Percentiles rank a stretch among this genome's conserved stretches.
These are phyloP conservation scores for Nakazawaea pomicola DNA, from an alignment of 805 yeast species.

Conservation along the genomic window DNA sequence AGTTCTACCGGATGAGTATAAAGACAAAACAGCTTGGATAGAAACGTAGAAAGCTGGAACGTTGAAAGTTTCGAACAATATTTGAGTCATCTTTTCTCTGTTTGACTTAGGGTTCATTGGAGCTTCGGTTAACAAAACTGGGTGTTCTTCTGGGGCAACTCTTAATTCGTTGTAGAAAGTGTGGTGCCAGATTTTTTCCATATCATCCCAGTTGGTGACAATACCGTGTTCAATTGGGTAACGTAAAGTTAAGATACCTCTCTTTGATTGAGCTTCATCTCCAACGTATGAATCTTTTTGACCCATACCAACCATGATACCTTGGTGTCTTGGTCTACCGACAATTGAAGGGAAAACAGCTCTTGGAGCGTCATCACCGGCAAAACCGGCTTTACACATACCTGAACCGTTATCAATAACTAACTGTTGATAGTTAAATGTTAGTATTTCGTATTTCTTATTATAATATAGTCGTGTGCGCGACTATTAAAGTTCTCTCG, in stretches of 20 bases:
- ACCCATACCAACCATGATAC: constrained; percentile 99
- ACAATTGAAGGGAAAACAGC: constrained; percentile 99
- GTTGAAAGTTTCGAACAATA: constrained; percentile 97
- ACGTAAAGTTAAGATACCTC: constrained; percentile 98
- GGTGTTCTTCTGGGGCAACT: constrained; percentile 99
- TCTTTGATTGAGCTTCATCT: constrained; percentile 99
- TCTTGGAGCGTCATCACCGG: constrained; percentile 99
- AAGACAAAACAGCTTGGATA: constrained; percentile 96
- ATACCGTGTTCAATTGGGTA: constrained; percentile 99
- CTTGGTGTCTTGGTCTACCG: constrained; percentile 99
- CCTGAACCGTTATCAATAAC: constrained; percentile 99
- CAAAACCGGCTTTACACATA: constrained; percentile 99
- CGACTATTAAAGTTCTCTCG: background rate
- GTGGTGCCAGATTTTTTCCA: constrained; percentile 99
- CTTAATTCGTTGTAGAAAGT: constrained; percentile 99
- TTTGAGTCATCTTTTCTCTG: constrained; percentile 99
- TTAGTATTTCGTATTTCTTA: constrained; percentile 8
- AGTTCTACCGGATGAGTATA: constrained; percentile 99
- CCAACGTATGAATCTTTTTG: constrained; percentile 99
- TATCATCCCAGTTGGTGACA: constrained; percentile 99
- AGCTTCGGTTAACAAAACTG: constrained; percentile 98
- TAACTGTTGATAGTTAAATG: constrained; percentile 28
- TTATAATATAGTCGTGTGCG: background rate
- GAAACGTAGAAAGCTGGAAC: constrained; percentile 99
- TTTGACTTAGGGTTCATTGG: constrained; percentile 99